Base-by-base conservation (phyloP, 805 yeast genomes). In the Wickerhamomyces rabaulensis region DNA sequence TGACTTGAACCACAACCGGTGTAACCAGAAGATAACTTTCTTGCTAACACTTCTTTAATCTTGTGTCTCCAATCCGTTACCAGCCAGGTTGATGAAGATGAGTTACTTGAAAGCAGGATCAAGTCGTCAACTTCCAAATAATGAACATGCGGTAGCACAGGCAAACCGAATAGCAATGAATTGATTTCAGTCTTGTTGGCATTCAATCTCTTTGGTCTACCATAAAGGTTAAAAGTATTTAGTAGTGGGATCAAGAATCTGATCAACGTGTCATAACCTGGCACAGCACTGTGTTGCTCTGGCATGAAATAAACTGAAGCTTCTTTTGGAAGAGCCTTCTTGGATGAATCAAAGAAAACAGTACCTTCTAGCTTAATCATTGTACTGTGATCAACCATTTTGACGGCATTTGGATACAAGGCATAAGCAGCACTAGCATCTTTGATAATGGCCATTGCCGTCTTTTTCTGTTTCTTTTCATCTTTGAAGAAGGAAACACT, bases 291-390 rank as follows among this genome's bases (percentile, higher is more conserved):
- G 58, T 87, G 95, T 47, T 76, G 71, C 49, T 81, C 86, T 10
- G 96, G 95, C 94, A 89, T 87, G 57, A 88, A 64, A 62, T 87
- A 88, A 43, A 88, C 76, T 4, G 82, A 72, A 17, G 83, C 78
- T 45, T 78, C 81, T 51, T 75, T 75, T 12, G 81, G 75, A 0
- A 67, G 63, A 16, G 74, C 75, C 35, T 72, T 69, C 47, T 71
- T 70, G 25, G 52, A 47, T n/a, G 75, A 70, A 45, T 76, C 76
- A 53, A 84, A 84, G 45, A 73, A 67, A 27, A 91, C 87, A 37
- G 76, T 72, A 41, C 97, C 97, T 61, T 91, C 97, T 45, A 92
- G 64, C 62, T 94, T 94, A 61, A 92, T 76, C 77, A 94, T 81
- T 2, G 97, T 88, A 44, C 92, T 82, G 50, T 82, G 82, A 66